Conservation (phyloP, 1,284 basidiomycete genomes). For the Cutaneotrichosporon cutaneum region DNA sequence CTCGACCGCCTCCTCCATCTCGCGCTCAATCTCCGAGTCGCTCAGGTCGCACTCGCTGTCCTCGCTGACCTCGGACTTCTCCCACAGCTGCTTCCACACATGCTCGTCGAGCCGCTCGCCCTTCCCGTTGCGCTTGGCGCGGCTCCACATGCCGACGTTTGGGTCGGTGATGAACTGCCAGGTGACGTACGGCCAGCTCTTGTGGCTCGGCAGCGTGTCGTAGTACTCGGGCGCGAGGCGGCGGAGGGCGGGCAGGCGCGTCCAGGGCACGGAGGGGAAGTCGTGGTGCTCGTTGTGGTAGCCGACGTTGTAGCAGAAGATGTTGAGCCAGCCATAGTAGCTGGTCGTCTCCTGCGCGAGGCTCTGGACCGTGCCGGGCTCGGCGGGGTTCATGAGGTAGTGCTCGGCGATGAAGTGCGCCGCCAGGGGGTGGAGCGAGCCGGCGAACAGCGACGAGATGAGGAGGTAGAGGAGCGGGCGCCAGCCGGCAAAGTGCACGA, state of each 20-base stretch:
- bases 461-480: slow-evolving; percentile 79
- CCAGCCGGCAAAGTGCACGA: slow-evolving; percentile 65
- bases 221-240: slow-evolving; percentile 90
- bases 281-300: slow-evolving; percentile 99
- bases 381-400: slow-evolving; percentile 73
- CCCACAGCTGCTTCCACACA: slow-evolving; percentile 36
- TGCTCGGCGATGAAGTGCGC: slow-evolving; percentile 98
- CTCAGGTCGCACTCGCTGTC: slow-evolving; percentile 15
- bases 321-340: slow-evolving; percentile 90
- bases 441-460: slow-evolving; percentile 88
- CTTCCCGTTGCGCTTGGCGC: slow-evolving; percentile 53
- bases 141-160: slow-evolving; percentile 67
- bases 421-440: slow-evolving; percentile 89
- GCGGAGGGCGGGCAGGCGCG: slow-evolving; percentile 79
- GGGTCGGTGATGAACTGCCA: slow-evolving; percentile 88
- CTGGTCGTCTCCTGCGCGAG: slow-evolving; percentile 86
- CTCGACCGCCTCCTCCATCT: slow-evolving; percentile 29
- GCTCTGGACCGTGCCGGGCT: slow-evolving; percentile 31
- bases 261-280: slow-evolving; percentile 96
- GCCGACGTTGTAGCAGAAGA: slow-evolving; percentile 94
- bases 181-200: slow-evolving; percentile 91
- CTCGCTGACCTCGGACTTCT: slow-evolving; percentile 13
- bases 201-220: slow-evolving; percentile 79
- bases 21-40: slow-evolving; percentile 23
- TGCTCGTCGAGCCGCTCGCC: slow-evolving; percentile 44